Conservation (phyloP, 2,329 filamentous ascomycete genomes). For the Aspergillus ochraceoroseus region DNA sequence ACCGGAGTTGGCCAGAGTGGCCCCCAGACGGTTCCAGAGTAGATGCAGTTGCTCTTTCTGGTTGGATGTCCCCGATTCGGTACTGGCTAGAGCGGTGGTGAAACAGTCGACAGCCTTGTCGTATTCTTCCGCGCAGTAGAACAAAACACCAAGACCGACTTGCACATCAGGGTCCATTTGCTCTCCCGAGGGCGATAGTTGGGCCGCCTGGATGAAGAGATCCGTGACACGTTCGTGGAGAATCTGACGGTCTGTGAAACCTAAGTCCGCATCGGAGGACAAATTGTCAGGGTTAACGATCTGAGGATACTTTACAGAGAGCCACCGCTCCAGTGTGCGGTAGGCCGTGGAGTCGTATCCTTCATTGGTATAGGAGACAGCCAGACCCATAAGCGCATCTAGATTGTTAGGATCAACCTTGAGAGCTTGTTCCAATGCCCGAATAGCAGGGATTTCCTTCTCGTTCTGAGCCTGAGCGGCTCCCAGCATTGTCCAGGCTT, state of each 20-base stretch:
- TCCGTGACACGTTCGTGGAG: constrained; percentile 87
- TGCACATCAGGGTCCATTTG: constrained; percentile 99
- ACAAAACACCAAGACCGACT: constrained; percentile 90
- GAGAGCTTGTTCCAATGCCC: constrained; percentile 84
- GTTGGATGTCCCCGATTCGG: constrained; percentile 78
- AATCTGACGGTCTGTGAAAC: constrained; percentile 86
- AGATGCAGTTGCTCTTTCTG: constrained; percentile 82
- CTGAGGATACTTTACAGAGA: constrained; percentile 87
- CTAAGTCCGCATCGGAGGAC: constrained; percentile 72
- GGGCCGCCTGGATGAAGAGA: constrained; percentile 86
- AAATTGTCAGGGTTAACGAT: constrained; percentile 69
- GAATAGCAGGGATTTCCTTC: constrained; percentile 93
- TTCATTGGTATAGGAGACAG: constrained; percentile 97
- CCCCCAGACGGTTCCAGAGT: constrained; percentile 94
- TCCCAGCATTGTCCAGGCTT: constrained; percentile 90
- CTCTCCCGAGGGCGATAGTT: constrained; percentile 83
- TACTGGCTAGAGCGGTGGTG: constrained; percentile 78
- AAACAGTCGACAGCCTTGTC: constrained; percentile 99
- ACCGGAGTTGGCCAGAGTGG: constrained; percentile 90
- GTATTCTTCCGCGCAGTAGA: constrained; percentile 97
- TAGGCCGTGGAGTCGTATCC: constrained; percentile 97
- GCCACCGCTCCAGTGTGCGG: constrained; percentile 91
- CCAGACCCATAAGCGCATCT: constrained; percentile 86
- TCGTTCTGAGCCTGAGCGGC: constrained; percentile 96
- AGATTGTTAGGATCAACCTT: constrained; percentile 84